These are phyloP conservation scores for Colletotrichum siamense DNA, from an alignment of 2,329 filamentous ascomycete genomes.

Conservation along the genomic window DNA sequence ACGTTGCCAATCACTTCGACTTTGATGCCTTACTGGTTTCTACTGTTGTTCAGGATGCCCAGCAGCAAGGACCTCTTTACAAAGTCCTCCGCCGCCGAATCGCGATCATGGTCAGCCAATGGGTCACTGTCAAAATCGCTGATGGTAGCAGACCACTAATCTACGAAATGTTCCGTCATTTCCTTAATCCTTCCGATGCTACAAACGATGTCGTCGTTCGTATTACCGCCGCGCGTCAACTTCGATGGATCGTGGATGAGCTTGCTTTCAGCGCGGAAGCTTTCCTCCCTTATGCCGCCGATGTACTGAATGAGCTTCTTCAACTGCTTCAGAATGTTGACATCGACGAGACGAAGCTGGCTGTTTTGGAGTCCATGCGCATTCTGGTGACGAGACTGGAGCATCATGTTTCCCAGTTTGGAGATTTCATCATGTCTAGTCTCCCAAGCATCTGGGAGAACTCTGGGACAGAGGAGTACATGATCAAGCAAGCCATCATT, in stretches of 20 bases:
- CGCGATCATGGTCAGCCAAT: conserved; percentile 87
- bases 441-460: conserved; percentile 85
- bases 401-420: conserved; percentile 68
- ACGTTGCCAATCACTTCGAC: conserved; percentile 77
- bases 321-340: conserved; percentile 80
- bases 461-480: conserved; percentile 79
- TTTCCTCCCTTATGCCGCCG: conserved; percentile 80
- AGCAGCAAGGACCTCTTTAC: conserved; percentile 65
- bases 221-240: conserved; percentile 86
- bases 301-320: conserved; percentile 76
- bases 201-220: conserved; percentile 91
- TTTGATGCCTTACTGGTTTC: conserved; percentile 81
- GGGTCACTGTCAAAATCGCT: conserved; percentile 81
- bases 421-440: conserved; percentile 81
- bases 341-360: conserved; percentile 87
- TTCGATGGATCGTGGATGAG: conserved; percentile 82
- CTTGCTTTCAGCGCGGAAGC: conserved; percentile 77
- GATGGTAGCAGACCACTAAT: conserved; percentile 73
- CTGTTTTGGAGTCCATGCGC: conserved; percentile 84
- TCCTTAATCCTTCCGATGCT: conserved; percentile 78
- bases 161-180: conserved; percentile 88
- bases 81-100: conserved; percentile 88
- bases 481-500: conserved; percentile 93
- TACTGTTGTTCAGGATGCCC: conserved; percentile 80
- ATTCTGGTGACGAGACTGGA: conserved; percentile 84